Evolutionary conservation across 208 protist species (phyloP).

Genomic region (Balamuthia mandrillaris): DNA sequence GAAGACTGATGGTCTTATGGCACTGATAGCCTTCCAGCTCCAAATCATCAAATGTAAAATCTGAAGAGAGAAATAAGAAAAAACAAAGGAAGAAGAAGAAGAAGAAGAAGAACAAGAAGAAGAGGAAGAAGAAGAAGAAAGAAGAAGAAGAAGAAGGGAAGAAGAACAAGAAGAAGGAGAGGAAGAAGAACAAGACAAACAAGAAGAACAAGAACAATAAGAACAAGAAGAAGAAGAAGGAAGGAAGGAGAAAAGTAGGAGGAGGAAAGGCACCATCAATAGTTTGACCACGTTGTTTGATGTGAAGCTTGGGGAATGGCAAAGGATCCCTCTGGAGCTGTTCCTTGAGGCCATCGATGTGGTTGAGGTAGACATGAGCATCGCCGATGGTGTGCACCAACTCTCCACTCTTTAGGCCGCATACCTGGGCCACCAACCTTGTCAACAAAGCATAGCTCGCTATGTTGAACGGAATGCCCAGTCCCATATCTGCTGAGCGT

Average conservation of each 20-base stretch:
- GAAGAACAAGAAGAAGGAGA: constrained; percentile 44
- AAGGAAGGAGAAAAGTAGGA: neutral
- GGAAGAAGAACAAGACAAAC: constrained; percentile 66
- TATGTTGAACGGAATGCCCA: constrained; percentile 99
- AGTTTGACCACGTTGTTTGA: constrained; percentile 44
- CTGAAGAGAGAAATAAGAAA: constrained; percentile 68
- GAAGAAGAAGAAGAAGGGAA: neutral
- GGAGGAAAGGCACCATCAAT: constrained; percentile 68
- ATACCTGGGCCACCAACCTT: constrained; percentile 68
- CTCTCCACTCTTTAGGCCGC: constrained; percentile 89
- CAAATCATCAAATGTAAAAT: constrained; percentile 88
- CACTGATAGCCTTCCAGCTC: constrained; percentile 90
- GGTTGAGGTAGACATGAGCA: constrained; percentile 96
- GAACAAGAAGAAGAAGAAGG: neutral
- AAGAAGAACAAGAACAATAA: constrained; percentile 81
- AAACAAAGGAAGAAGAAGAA: neutral
- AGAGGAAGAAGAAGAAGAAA: constrained; percentile 65
- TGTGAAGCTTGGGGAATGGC: constrained; percentile 83
- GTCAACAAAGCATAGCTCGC: constrained; percentile 94
- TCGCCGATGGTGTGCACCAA: constrained; percentile 96
- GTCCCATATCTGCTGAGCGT: constrained; percentile 76
- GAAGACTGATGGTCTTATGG: constrained; percentile 90
- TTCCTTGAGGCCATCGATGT: constrained; percentile 91
- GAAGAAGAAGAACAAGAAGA: too few relatives aligned
- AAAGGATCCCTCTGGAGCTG: constrained; percentile 83